These are phyloP conservation scores for Penicillium cosmopolitanum DNA, from an alignment of 495 filamentous ascomycete species.

Conservation along the genomic window DNA sequence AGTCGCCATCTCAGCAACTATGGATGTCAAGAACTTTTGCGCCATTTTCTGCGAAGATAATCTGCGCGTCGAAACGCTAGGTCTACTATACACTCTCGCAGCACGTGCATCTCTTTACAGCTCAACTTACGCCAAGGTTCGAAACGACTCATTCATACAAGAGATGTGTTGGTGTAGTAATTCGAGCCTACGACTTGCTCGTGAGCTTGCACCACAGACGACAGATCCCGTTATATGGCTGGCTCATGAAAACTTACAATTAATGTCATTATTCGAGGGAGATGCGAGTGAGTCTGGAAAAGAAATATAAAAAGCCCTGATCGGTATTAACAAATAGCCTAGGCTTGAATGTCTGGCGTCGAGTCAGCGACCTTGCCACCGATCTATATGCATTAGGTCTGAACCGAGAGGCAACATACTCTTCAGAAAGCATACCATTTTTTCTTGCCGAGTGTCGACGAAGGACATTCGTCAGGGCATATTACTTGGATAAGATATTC, in stretches of 20 bases:
- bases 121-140: conserved; percentile 8
- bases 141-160: conserved; percentile 14
- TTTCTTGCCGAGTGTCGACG: conserved; percentile 26
- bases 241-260: conserved; percentile 22
- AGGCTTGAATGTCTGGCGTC: conserved; percentile 27
- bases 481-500: conserved; percentile 30
- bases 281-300: conserved; percentile 23
- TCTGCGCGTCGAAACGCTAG: conserved; percentile 26
- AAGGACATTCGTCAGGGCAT: conserved; percentile 19
- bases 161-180: conserved; percentile 25
- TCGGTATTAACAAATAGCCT: conserved; percentile 7
- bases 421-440: conserved; percentile 18
- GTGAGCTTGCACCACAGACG: conserved; percentile 23
- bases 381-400: conserved; percentile 27
- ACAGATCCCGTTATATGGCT: conserved; percentile 25
- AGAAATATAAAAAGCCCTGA: background rate
- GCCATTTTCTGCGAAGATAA: conserved; percentile 20
- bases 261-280: conserved; percentile 22
- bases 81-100: conserved; percentile 23
- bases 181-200: conserved; percentile 20
- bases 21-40: conserved; percentile 18
- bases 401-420: conserved; percentile 26
- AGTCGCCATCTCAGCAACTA: conserved; percentile 14
- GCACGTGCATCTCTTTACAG: conserved; percentile 19
- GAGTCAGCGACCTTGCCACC: conserved; percentile 23